phyloP scores from a whole-genome alignment of 108 stramenopile species.

The Licmophora abbreviata region DNA sequence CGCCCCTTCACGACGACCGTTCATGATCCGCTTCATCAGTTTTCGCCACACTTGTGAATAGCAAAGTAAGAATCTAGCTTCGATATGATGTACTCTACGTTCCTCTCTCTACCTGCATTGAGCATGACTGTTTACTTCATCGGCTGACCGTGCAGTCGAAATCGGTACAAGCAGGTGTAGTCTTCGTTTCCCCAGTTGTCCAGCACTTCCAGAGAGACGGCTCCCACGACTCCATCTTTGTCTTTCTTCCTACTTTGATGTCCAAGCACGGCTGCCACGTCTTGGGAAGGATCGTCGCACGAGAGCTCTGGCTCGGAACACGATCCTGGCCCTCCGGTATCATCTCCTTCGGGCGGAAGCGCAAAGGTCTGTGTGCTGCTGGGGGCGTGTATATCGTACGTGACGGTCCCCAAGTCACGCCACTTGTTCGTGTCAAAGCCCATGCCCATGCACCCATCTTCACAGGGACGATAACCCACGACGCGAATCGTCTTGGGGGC shows the following conservation, averaged over 20 bases:
- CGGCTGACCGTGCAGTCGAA: slow-evolving; percentile 53
- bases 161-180: slow-evolving; percentile 74
- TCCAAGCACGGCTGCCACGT: slow-evolving; percentile 6
- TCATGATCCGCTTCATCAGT: no score
- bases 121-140: no score
- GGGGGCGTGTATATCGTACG: slow-evolving; percentile 36
- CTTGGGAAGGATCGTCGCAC: slow-evolving; percentile 16
- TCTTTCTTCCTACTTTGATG: slow-evolving; percentile 4
- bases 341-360: slow-evolving; percentile 13
- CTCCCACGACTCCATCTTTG: slow-evolving; percentile 23
- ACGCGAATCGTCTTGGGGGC: slow-evolving; percentile 53
- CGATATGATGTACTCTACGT: no score
- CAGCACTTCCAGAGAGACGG: slow-evolving; percentile 44
- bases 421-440: slow-evolving; percentile 51
- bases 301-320: slow-evolving; percentile 23
- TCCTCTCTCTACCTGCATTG: no score
- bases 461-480: slow-evolving; percentile 62
- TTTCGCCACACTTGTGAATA: no score
- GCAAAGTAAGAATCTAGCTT: no score
- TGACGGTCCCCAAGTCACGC: slow-evolving; percentile 36
- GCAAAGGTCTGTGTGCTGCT: slow-evolving; percentile 32
- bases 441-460: slow-evolving; percentile 17
- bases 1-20: no score
- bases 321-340: slow-evolving; percentile 12
- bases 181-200: slow-evolving; percentile 72